These are phyloP conservation scores for Neurospora hispaniola DNA, from an alignment of 495 filamentous ascomycete genomes.

Conservation along the genomic window DNA sequence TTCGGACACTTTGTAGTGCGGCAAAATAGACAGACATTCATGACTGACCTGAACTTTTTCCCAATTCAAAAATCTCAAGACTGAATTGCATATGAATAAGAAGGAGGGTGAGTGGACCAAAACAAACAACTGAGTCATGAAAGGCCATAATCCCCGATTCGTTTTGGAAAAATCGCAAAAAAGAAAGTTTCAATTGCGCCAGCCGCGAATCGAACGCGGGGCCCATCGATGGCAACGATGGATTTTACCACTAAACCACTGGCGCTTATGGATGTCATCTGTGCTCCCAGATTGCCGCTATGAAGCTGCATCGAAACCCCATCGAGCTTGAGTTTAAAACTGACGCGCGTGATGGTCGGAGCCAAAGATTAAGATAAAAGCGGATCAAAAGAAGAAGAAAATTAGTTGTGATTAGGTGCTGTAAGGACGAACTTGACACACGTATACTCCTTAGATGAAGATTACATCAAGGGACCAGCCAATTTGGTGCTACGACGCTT, in stretches of 20 bases:
- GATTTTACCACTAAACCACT: slow-evolving; percentile 46
- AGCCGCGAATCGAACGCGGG: slow-evolving; percentile 43
- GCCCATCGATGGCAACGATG: slow-evolving; percentile 45
- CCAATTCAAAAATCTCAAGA: too few species aligned
- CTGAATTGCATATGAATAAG: background rate
- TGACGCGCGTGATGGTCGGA: too few species aligned
- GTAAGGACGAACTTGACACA: too few species aligned
- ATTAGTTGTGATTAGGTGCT: too few species aligned
- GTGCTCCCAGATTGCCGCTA: too few species aligned
- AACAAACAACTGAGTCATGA: background rate
- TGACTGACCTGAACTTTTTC: background rate
- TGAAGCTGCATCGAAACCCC: too few species aligned
- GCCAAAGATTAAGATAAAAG: too few species aligned
- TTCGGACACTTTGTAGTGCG: background rate
- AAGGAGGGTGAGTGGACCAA: background rate
- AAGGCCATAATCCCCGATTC: background rate
- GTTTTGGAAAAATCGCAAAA: background rate
- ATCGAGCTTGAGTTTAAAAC: too few species aligned
- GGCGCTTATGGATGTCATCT: background rate
- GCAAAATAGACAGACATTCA: background rate
- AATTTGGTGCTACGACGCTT: too few species aligned
- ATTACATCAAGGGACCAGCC: too few species aligned
- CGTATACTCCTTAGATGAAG: too few species aligned
- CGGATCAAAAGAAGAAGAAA: too few species aligned
- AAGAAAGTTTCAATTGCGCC: slow-evolving; percentile 13